These are phyloP conservation scores for Leccinum uliginosum DNA, from an alignment of 768 basidiomycete species.

Conservation along the genomic window DNA sequence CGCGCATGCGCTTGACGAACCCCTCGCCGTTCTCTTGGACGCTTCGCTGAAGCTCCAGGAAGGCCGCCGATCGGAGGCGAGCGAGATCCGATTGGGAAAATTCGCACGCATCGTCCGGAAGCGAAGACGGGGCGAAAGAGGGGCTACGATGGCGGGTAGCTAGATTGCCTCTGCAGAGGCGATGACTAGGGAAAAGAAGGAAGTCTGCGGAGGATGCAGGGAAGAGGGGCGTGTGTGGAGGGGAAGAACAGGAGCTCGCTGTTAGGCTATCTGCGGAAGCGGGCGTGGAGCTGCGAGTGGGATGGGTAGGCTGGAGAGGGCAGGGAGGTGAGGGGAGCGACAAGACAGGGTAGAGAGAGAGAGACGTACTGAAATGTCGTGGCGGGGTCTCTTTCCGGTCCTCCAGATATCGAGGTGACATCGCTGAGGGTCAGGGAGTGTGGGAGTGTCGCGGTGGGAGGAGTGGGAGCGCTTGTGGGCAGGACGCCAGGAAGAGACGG, in stretches of 20 bases:
- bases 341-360: not conserved
- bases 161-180: constrained; percentile 5
- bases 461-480: constrained; percentile 49
- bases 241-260: constrained; percentile 21
- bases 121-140: constrained; percentile 19
- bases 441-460: constrained; percentile 33
- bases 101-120: constrained; percentile 20
- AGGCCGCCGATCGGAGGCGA: constrained; percentile 57
- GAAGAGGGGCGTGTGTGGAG: constrained; percentile 35
- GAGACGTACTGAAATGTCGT: constrained; percentile 42
- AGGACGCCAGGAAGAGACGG: constrained; percentile 36
- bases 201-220: constrained; percentile 50
- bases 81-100: constrained; percentile 32
- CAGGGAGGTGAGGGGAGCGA: constrained; percentile 3
- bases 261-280: constrained; percentile 28
- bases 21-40: constrained; percentile 63
- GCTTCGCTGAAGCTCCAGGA: constrained; percentile 60
- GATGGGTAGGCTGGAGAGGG: constrained; percentile 12
- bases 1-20: constrained; percentile 68
- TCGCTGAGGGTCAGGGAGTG: constrained; percentile 38
- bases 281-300: constrained; percentile 29
- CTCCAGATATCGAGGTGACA: constrained; percentile 53
- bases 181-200: constrained; percentile 34
- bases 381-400: constrained; percentile 50
- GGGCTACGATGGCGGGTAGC: constrained; percentile 15